Evolutionary conservation across 2,329 filamentous ascomycete genomes (phyloP).

Genomic region (Scytalidium lignicola): DNA sequence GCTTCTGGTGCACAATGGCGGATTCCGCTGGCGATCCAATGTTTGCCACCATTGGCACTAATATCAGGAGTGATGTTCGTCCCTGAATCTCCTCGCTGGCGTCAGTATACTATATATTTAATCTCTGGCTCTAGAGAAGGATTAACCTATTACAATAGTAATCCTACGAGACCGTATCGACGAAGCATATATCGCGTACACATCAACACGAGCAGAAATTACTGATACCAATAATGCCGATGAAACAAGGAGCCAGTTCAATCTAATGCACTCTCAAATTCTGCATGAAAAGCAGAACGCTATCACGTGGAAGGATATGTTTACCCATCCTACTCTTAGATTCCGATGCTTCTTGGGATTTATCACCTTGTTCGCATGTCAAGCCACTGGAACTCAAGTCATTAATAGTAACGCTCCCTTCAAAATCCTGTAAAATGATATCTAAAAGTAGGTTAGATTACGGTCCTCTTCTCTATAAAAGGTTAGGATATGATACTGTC

Average conservation of each 20-base stretch:
- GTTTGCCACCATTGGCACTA: slow-evolving; percentile 71
- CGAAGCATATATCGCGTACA: background rate
- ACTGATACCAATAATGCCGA: background rate
- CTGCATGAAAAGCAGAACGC: background rate
- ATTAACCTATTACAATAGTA: background rate
- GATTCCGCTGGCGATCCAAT: slow-evolving; percentile 73
- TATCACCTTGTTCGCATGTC: background rate
- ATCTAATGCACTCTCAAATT: background rate
- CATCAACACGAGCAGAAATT: background rate
- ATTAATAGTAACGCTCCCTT: background rate
- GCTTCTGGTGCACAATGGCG: slow-evolving; percentile 33
- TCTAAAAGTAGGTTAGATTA: background rate
- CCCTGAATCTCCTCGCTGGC: slow-evolving; percentile 76
- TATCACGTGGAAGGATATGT: background rate
- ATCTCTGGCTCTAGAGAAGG: background rate
- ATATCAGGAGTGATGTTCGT: slow-evolving; percentile 65
- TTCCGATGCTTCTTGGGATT: background rate
- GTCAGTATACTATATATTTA: slow-evolving; percentile 26
- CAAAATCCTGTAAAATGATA: background rate
- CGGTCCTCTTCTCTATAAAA: background rate
- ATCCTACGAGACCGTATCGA: background rate
- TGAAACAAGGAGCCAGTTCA: background rate
- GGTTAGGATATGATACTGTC: background rate
- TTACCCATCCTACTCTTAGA: background rate
- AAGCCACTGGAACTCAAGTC: slow-evolving; percentile 1